A percentile compares a stretch with the other conserved stretches of the same genome.
Evolutionary conservation across 306 rosid genomes (phyloP).

Genomic region (Pyrus bretschneideri): DNA sequence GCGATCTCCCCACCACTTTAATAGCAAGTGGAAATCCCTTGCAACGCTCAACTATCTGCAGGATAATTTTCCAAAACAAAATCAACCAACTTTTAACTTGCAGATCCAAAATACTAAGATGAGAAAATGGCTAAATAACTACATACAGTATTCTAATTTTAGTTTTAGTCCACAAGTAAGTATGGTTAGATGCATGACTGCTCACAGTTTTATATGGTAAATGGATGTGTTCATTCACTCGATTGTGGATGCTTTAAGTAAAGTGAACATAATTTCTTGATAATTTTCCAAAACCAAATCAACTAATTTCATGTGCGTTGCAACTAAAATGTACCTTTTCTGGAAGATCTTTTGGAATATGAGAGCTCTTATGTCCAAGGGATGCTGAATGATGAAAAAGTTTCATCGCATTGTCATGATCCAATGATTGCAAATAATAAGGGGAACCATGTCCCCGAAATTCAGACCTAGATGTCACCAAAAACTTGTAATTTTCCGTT

Average conservation of each 20-base stretch:
- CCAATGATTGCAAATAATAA: too few relatives aligned
- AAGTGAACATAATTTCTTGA: background rate
- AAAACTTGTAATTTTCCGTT: too few relatives aligned
- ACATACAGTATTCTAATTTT: too few relatives aligned
- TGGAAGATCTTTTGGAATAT: too few relatives aligned
- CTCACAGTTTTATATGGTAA: background rate
- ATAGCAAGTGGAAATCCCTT: constrained; percentile 52
- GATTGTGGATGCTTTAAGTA: background rate
- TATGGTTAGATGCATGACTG: background rate
- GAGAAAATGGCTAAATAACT: background rate
- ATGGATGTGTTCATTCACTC: background rate
- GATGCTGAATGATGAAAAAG: too few relatives aligned
- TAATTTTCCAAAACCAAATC: too few relatives aligned
- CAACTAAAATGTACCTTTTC: background rate
- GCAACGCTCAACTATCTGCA: constrained; percentile 46
- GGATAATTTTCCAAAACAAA: background rate
- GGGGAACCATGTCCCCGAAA: too few relatives aligned
- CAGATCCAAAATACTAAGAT: background rate
- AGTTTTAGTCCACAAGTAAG: too few relatives aligned
- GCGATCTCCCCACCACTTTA: constrained; percentile 33
- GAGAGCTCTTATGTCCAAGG: too few relatives aligned
- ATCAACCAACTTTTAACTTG: background rate
- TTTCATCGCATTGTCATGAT: too few relatives aligned
- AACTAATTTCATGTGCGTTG: background rate
- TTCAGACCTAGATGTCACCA: too few relatives aligned